Evolutionary conservation across 106 monocot species (phyloP).

Genomic region (Dendrobium huoshanense): DNA sequence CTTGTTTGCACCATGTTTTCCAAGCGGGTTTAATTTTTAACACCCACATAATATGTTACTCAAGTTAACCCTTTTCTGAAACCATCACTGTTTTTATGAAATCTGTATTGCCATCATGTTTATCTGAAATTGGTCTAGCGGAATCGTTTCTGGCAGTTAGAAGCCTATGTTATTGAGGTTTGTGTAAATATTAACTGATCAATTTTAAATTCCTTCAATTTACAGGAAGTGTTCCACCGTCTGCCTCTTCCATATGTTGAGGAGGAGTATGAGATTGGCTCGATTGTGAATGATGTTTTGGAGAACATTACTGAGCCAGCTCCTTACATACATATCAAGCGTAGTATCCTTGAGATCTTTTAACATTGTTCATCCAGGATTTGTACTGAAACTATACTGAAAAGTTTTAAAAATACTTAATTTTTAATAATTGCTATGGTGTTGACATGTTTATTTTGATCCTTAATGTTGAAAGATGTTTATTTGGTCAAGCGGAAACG

Average conservation of each 20-base stretch:
- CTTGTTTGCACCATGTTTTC: neutral
- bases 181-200: neutral
- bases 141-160: neutral
- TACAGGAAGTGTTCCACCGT: constrained; percentile 72
- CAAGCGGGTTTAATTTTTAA: neutral
- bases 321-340: constrained; percentile 75
- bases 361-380: neutral
- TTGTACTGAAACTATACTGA: neutral
- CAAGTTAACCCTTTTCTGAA: neutral
- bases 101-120: neutral
- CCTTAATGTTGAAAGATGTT: constrained; percentile 40
- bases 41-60: neutral
- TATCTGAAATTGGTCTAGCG: neutral
- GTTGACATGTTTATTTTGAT: constrained; percentile 15
- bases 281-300: constrained; percentile 44
- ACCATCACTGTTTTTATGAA: neutral
- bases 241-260: constrained; percentile 79
- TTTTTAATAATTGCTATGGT: neutral
- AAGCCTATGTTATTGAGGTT: neutral
- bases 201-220: constrained; percentile 13
- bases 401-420: neutral
- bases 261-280: constrained; percentile 63
- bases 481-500: constrained; percentile 83
- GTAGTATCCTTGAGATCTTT: constrained; percentile 72
- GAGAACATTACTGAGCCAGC: constrained; percentile 46